Conservation (phyloP, 805 yeast species). For the Grigorovia humatica region DNA sequence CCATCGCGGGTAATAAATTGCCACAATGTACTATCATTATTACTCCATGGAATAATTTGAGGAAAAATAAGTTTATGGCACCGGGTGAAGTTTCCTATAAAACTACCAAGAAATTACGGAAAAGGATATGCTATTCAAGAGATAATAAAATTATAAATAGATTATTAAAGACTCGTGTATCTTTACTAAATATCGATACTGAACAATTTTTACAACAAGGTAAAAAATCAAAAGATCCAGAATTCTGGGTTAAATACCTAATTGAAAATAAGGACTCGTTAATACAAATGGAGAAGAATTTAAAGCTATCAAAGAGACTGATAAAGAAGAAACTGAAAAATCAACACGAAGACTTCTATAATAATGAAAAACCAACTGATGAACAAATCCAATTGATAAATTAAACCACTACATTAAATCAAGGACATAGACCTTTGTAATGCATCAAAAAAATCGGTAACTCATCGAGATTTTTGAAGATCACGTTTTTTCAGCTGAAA, state of each 20-base stretch:
- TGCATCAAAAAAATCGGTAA: too few relatives aligned
- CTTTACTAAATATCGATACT: conserved; percentile 28
- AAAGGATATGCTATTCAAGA: conserved; percentile 42
- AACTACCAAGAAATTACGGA: conserved; percentile 43
- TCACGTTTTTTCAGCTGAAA: neutral
- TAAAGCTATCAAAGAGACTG: conserved; percentile 13
- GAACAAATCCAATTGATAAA: neutral
- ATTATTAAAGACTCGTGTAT: conserved; percentile 54
- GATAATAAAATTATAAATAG: conserved; percentile 52
- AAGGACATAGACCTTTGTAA: too few relatives aligned
- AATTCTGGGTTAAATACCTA: conserved; percentile 14
- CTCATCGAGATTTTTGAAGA: neutral
- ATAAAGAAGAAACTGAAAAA: conserved; percentile 8
- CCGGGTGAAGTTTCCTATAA: conserved; percentile 71
- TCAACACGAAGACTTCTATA: neutral
- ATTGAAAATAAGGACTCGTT: conserved; percentile 12
- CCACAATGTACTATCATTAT: conserved; percentile 56
- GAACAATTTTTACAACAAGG: conserved; percentile 22
- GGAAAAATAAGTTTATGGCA: conserved; percentile 61
- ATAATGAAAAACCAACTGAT: neutral
- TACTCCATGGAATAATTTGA: conserved; percentile 65
- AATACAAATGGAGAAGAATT: conserved; percentile 15
- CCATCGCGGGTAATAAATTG: conserved; percentile 64
- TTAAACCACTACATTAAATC: neutral
- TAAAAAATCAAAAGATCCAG: conserved; percentile 24